Base-by-base conservation (phyloP, 805 yeast species). In the Wickerhamiella domercqiae region DNA sequence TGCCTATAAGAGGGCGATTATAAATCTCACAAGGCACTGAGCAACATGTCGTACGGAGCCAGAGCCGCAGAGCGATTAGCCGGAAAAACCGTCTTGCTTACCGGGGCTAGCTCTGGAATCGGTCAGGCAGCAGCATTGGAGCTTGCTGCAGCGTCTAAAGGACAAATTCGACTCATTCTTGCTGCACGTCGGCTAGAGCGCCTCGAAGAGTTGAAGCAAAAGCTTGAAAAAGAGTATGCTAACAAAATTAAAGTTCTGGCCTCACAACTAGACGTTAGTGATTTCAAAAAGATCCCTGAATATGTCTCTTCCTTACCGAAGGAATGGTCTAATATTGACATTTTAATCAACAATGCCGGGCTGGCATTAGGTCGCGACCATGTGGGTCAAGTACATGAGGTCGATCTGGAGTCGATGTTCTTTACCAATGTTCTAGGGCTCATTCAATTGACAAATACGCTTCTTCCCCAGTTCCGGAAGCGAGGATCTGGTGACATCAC, bases 31-130 rank as follows among this genome's bases (percentile, higher is more conserved):
- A n/a, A n/a, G n/a, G n/a, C n/a, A n/a, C n/a, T n/a, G n/a, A n/a
- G n/a, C n/a, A 13, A 9, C 21, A 55, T 56, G 60, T 53, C 60
- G 42, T 76, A 83, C 5, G 87, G 86, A 45, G 46, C 66, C 36
- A 70, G 66, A 53, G 90, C 94, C 37, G 81, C 86, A 31, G 75
- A 76, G 55, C 71, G 95, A 55, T 65, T 87, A 24, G 73, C 78
- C 17, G 78, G 78, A 35, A 86, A 87, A 55, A 73, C 75, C 15
- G 68, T 82, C 22, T 68, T 87, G 30, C 78, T 87, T 51, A 82
- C 97, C n/a, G 97, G 97, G 44, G 97, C 97, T 5, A 81, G 94
- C 19, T 75, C 94, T 13, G 97, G 97, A 39, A 87, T 87, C 51
- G 98, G 97, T 9, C 73, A 73, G 47, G 90, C 94, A 38, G 84